Conservation (phyloP, 2,329 filamentous ascomycete genomes). For the Neocucurbitaria cava region DNA sequence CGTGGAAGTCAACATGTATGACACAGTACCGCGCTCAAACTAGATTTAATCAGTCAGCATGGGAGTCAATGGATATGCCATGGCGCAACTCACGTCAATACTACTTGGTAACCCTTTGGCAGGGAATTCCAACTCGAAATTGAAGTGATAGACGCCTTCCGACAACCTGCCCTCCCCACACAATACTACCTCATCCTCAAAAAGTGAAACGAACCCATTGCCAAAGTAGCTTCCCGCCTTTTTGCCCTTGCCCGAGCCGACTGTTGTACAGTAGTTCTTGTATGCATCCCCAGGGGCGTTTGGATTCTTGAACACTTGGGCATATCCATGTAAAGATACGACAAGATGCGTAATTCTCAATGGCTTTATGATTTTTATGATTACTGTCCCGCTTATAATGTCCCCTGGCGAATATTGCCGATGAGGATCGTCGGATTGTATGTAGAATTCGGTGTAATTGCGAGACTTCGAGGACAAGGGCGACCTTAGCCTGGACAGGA, state of each 20-base stretch:
- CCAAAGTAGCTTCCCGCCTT: conserved; percentile 67
- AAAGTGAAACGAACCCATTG: conserved; percentile 80
- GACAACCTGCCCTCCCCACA: conserved; percentile 80
- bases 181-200: conserved; percentile 81
- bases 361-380: conserved; percentile 75
- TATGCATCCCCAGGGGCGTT: conserved; percentile 65
- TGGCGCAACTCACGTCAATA: conserved; percentile 75
- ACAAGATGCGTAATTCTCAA: conserved; percentile 81
- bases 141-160: conserved; percentile 78
- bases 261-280: conserved; percentile 55
- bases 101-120: conserved; percentile 80
- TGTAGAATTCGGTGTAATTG: conserved; percentile 78
- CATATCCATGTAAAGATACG: conserved; percentile 78
- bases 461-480: conserved; percentile 64
- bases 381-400: conserved; percentile 73
- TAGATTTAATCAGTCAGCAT: conserved; percentile 52
- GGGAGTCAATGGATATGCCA: conserved; percentile 6
- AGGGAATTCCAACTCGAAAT: conserved; percentile 76
- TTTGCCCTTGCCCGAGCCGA: conserved; percentile 63
- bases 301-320: conserved; percentile 76
- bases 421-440: conserved; percentile 78
- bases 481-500: conserved; percentile 63
- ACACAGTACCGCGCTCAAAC: conserved; percentile 95
- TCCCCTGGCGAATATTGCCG: conserved; percentile 79
- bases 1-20: conserved; percentile 89